Conservation (phyloP, 73 alveolate genomes). For the Paramecium bursaria region DNA sequence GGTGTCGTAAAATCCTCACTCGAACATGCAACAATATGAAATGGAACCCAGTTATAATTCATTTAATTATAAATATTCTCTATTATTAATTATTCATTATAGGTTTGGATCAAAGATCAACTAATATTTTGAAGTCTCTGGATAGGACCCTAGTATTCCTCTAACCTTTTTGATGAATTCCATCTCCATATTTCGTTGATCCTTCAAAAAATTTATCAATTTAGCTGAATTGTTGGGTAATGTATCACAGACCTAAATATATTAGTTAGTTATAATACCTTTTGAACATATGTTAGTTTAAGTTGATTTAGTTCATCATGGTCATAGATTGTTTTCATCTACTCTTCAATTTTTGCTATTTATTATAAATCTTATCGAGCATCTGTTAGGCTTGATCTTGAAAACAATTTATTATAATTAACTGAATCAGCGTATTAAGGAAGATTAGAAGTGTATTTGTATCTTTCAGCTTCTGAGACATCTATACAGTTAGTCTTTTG, state of each 20-base stretch:
- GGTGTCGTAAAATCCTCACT: slow-evolving; percentile 61
- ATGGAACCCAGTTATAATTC: slow-evolving; percentile 69
- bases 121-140: neutral
- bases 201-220: neutral
- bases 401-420: slow-evolving; percentile 12
- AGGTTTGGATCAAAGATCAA: neutral
- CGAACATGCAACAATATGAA: slow-evolving; percentile 69
- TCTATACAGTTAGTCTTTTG: slow-evolving; percentile 14
- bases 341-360: slow-evolving; percentile 37
- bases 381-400: slow-evolving; percentile 8
- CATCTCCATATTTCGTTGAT: neutral
- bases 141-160: neutral
- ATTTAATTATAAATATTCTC: too few relatives aligned
- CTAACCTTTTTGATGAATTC: neutral
- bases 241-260: slow-evolving; percentile 29
- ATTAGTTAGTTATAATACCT: slow-evolving; percentile 6
- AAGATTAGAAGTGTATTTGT: neutral
- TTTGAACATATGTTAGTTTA: slow-evolving; percentile 4
- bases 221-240: slow-evolving; percentile 41
- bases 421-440: slow-evolving; percentile 19
- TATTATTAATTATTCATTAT: too few relatives aligned
- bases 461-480: neutral
- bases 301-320: neutral
- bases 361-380: slow-evolving; percentile 17
- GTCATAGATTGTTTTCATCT: neutral